Conservation (phyloP, 768 basidiomycete species). For the Collybia sp. region DNA sequence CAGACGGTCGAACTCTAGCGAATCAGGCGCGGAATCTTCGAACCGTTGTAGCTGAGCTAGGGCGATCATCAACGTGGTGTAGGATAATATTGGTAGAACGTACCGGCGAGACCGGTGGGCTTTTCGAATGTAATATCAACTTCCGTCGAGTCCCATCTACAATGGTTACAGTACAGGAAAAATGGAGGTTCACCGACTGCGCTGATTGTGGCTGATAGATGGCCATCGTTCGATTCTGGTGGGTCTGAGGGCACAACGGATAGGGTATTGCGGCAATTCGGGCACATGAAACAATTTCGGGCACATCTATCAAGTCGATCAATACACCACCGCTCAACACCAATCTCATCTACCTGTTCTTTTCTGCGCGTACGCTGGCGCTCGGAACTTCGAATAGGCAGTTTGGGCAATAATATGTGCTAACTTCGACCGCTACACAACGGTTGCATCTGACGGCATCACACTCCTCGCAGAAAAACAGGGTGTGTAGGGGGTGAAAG, state of each 20-base stretch:
- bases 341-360: conserved; percentile 66
- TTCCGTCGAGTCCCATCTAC: conserved; percentile 92
- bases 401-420: conserved; percentile 97
- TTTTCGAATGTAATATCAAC: conserved; percentile 94
- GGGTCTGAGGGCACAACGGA: conserved; percentile 90
- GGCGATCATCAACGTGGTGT: not conserved
- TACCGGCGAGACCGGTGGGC: conserved; percentile 91
- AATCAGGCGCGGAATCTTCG: conserved; percentile 82
- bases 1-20: conserved; percentile 87
- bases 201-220: conserved; percentile 46
- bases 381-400: conserved; percentile 98
- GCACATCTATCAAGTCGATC: conserved; percentile 67
- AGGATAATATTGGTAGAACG: conserved; percentile 1
- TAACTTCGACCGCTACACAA: conserved; percentile 90
- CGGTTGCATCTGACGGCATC: conserved; percentile 91
- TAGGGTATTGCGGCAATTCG: conserved; percentile 85
- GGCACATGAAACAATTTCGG: conserved; percentile 96
- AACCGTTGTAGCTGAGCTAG: conserved; percentile 87
- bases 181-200: conserved; percentile 83
- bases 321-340: conserved; percentile 1
- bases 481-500: conserved; percentile 77
- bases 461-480: conserved; percentile 99
- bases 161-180: conserved; percentile 87
- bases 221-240: conserved; percentile 54
- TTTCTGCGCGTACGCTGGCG: conserved; percentile 97